Evolutionary conservation across 177 flowering plant species (phyloP).

Genomic region (Tripterygium wilfordii): DNA sequence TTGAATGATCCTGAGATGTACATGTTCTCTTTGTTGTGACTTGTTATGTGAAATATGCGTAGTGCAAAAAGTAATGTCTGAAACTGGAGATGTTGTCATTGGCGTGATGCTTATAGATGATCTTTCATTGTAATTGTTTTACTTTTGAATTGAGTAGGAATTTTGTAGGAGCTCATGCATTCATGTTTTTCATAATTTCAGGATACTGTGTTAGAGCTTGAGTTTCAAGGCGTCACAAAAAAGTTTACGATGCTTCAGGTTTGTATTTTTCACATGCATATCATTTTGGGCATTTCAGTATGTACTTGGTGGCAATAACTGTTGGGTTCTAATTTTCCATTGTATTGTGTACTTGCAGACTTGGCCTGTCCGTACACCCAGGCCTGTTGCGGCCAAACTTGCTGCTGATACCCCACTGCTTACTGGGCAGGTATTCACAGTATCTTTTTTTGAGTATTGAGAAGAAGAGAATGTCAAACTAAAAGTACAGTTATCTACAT

Average conservation of each 20-base stretch:
- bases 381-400: conserved; percentile 95
- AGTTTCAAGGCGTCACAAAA: conserved; percentile 96
- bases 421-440: conserved; percentile 77
- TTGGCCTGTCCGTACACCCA: conserved; percentile 98
- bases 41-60: no score
- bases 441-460: neutral
- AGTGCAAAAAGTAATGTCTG: no score
- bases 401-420: conserved; percentile 98
- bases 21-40: no score
- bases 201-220: conserved; percentile 97
- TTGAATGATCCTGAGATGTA: no score
- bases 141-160: no score
- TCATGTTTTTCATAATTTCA: conserved; percentile 20
- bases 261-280: neutral
- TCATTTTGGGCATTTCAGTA: neutral
- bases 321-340: neutral
- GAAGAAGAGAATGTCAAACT: no score
- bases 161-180: neutral
- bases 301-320: neutral
- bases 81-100: no score
- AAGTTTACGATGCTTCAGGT: conserved; percentile 98
- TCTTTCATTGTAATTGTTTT: no score
- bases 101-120: no score
- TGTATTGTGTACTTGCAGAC: conserved; percentile 33
- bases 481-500: no score